These are phyloP conservation scores for Cladobotryum mycophilum DNA, from an alignment of 2,329 filamentous ascomycete genomes.

Conservation along the genomic window DNA sequence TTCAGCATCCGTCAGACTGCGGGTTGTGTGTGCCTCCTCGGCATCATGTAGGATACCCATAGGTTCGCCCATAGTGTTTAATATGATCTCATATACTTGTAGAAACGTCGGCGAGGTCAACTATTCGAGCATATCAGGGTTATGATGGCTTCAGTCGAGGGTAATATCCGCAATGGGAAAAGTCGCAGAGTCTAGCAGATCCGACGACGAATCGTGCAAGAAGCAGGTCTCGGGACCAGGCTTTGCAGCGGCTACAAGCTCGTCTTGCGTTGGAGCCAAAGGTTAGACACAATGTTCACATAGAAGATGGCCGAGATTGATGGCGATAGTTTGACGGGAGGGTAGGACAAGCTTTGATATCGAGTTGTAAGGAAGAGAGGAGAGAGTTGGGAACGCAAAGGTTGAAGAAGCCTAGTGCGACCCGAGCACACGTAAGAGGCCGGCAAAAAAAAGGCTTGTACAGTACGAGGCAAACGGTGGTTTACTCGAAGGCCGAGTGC, in stretches of 20 bases:
- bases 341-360: too few species aligned
- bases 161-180: neutral
- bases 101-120: neutral
- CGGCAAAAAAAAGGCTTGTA: neutral
- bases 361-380: neutral
- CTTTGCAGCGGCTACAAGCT: slow-evolving; percentile 1
- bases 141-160: neutral
- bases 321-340: too few species aligned
- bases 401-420: neutral
- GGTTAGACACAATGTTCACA: too few species aligned
- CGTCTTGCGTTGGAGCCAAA: too few species aligned
- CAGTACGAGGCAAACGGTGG: slow-evolving; percentile 1
- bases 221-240: neutral
- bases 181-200: neutral
- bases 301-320: too few species aligned
- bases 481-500: neutral
- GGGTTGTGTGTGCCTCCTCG: slow-evolving; percentile 1
- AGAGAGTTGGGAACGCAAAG: neutral
- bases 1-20: slow-evolving; percentile 7
- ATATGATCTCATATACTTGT: slow-evolving; percentile 1
- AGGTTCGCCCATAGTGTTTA: slow-evolving; percentile 7
- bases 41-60: slow-evolving; percentile 4
- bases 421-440: neutral
- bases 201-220: neutral
- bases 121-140: slow-evolving; percentile 9